Base-by-base conservation (phyloP, 306 rosid species). In the Rosa rugosa region DNA sequence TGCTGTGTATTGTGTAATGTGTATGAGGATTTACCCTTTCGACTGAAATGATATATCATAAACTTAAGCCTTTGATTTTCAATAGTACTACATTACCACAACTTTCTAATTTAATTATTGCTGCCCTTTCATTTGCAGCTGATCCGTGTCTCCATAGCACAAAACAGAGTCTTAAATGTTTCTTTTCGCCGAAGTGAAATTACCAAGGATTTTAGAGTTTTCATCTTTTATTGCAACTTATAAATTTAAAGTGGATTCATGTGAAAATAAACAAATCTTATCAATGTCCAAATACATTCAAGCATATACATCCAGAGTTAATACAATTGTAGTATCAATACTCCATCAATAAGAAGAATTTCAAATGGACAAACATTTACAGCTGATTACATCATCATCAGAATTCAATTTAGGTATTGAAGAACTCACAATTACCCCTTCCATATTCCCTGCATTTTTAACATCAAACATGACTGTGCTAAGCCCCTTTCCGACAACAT, bases 381-480 rank as follows among this genome's bases (percentile, higher is more conserved):
- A 93, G 82, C 94, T 80, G 73, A 91, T 79, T 68, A 93, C 91
- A 86, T 83, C 81, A 80, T 79, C 72, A 84, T 86, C 88, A 31
- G 87, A 88, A 31, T 71, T 75, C 73, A 87, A 73, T 74, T 84
- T 80, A 10, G 94, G 91, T 79, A 93, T 84, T 18, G 97, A 90
- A 83, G 97, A 90, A 86, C 91, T 83, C 73, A 87, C 72, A 81
- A 95, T 84, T 64, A 89, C 80, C 81, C 91, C 78, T 83, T 83
- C 93, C 72, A 79, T 76, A 82, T 81, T 86, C 27, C 84, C 87
- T 27, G 78, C 82, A 71, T 85, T 88, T 49, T 88, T 82, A 77
- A 91, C 91, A 81, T 92, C 90, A 59, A 95, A 77, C 80, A 89
- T 82, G 75, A 95, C 96, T 47, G 98, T 91, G 87, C 97, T 86